Evolutionary conservation across 257 asterid species (phyloP).

Genomic region (Fraxinus anomala): DNA sequence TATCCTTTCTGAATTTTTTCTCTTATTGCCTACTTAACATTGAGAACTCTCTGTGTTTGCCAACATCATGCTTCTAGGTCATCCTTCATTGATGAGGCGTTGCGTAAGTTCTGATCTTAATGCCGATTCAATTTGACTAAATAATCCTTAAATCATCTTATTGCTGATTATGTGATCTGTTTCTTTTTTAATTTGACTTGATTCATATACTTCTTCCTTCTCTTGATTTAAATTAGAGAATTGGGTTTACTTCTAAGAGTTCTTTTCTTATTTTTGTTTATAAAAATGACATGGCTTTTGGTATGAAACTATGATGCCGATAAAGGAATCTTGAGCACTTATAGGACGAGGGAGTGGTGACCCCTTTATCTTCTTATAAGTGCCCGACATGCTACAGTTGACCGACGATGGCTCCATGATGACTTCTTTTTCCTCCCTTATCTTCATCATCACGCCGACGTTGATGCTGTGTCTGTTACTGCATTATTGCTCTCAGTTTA

Average conservation of each 20-base stretch:
- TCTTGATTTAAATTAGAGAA: no score
- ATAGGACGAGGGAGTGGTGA: not conserved
- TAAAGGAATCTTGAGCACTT: not conserved
- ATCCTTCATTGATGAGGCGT: conserved; percentile 4
- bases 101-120: conserved; percentile 1
- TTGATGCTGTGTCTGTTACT: not conserved
- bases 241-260: no score
- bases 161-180: not conserved
- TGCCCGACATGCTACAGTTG: not conserved
- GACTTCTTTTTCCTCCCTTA: not conserved
- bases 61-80: not conserved
- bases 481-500: not conserved
- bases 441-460: not conserved
- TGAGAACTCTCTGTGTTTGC: not conserved
- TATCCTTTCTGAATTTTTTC: not conserved
- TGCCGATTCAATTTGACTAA: not conserved
- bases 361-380: not conserved
- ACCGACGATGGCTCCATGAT: not conserved
- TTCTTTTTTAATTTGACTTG: not conserved
- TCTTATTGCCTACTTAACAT: conserved; percentile 1
- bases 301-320: no score
- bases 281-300: no score
- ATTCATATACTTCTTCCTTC: no score
- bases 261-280: no score
- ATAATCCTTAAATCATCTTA: no score